phyloP scores from a whole-genome alignment of 1,284 basidiomycete species.

The Gastroboletus turbinatus region DNA sequence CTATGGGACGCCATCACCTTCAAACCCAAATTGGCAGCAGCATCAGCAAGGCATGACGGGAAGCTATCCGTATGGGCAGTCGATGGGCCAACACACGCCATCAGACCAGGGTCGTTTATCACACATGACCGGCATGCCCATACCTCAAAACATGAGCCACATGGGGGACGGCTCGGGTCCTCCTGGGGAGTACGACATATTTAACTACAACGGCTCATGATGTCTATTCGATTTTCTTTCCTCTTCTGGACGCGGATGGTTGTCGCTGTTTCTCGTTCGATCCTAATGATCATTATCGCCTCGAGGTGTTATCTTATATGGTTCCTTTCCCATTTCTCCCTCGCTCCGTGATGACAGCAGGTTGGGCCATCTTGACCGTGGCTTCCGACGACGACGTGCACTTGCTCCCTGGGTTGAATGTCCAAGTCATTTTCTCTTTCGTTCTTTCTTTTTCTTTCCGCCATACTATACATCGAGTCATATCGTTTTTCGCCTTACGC shows the following conservation, averaged over 20 bases:
- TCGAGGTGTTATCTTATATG: slow-evolving; percentile 24
- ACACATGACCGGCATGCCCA: slow-evolving; percentile 44
- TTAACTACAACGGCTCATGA: slow-evolving; percentile 48
- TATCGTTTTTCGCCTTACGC: slow-evolving; percentile 19
- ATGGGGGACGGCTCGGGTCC: slow-evolving; percentile 31
- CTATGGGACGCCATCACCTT: slow-evolving; percentile 37
- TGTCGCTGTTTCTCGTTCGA: slow-evolving; percentile 19
- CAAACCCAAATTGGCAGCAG: slow-evolving; percentile 34
- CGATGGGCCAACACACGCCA: slow-evolving; percentile 27
- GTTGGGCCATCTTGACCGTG: slow-evolving; percentile 9
- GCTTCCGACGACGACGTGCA: background rate
- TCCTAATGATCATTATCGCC: slow-evolving; percentile 25
- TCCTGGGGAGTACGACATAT: slow-evolving; percentile 46
- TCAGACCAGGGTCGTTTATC: slow-evolving; percentile 35
- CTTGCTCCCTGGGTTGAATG: background rate
- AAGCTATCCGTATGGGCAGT: slow-evolving; percentile 35
- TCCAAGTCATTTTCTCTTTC: background rate
- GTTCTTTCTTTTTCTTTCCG: background rate
- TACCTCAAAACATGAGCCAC: slow-evolving; percentile 39
- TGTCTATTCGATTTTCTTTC: slow-evolving; percentile 13
- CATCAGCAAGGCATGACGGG: slow-evolving; percentile 35
- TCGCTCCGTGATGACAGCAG: slow-evolving; percentile 4
- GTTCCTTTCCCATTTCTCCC: slow-evolving; percentile 2
- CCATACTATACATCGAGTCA: slow-evolving; percentile 24
- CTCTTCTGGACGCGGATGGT: slow-evolving; percentile 18